Percentiles rank a stretch among this genome's conserved stretches.
Evolutionary conservation across 2,329 filamentous ascomycete genomes (phyloP).

Genomic region (Aspergillus novoparasiticus): DNA sequence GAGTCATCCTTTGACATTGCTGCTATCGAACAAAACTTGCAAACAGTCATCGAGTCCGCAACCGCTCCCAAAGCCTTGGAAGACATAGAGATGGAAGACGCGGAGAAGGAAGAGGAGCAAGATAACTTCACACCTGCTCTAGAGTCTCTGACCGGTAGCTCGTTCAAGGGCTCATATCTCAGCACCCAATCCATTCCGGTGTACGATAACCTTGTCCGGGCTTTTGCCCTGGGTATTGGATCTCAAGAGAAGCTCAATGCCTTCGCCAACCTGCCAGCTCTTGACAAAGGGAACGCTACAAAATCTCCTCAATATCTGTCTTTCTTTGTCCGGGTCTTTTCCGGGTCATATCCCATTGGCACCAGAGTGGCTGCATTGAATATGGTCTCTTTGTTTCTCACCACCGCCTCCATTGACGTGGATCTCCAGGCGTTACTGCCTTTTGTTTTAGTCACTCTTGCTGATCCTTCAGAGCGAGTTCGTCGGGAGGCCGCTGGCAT

Average conservation of each 20-base stretch:
- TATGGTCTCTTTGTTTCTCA: slow-evolving; percentile 60
- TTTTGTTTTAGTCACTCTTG: slow-evolving; percentile 73
- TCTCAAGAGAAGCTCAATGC: slow-evolving; percentile 33
- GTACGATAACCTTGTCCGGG: slow-evolving; percentile 42
- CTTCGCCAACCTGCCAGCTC: slow-evolving; percentile 43
- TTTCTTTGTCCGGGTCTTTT: slow-evolving; percentile 77
- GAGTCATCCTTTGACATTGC: slow-evolving; percentile 72
- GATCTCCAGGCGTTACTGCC: slow-evolving; percentile 83
- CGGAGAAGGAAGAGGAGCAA: slow-evolving; percentile 27
- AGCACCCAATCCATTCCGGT: slow-evolving; percentile 32
- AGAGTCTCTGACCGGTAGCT: slow-evolving; percentile 31
- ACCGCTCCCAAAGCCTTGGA: slow-evolving; percentile 53
- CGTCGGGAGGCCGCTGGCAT: slow-evolving; percentile 74
- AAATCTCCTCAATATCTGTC: slow-evolving; percentile 69
- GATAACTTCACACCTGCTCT: slow-evolving; percentile 37
- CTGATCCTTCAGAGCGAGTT: slow-evolving; percentile 74
- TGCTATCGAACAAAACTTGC: slow-evolving; percentile 72
- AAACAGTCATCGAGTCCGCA: slow-evolving; percentile 66
- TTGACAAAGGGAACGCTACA: slow-evolving; percentile 47
- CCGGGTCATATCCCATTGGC: slow-evolving; percentile 68
- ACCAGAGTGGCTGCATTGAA: slow-evolving; percentile 71
- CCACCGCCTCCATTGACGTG: slow-evolving; percentile 49
- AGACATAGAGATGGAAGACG: slow-evolving; percentile 56
- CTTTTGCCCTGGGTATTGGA: slow-evolving; percentile 38
- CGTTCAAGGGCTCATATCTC: slow-evolving; percentile 42